Evolutionary conservation across 805 yeast genomes (phyloP), one percentile per base, ranked within the genome.

Genomic region (Pichia deserticola): DNA sequence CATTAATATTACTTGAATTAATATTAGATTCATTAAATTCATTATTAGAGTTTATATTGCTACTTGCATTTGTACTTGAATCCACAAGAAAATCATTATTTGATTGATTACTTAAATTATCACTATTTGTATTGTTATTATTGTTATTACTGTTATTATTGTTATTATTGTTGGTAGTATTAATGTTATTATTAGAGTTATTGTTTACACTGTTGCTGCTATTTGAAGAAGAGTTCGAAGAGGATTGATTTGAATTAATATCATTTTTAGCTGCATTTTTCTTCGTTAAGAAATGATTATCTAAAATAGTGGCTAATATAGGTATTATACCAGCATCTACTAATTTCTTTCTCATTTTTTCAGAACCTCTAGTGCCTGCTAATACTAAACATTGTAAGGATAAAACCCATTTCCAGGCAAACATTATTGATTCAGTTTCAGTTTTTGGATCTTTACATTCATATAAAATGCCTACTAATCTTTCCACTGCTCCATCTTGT

Each of bases 351-450:
- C 99, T 74, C 44, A 90, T 87, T 47, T 73, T 70, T 65, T 90
- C 97, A 1, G 95, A 82, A 28, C 99, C 99, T 57, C 97, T 76
- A 1, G 97, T 89, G 12, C 97, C 97, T 20, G 92, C 81, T 49
- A 89, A 75, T 1, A 92, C 95, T 49, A 92, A 70, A 63, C 97
- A 90, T 70, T 92, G 99, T 61, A 93, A 82, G 0, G 97, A 87
- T 48, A 92, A 70, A 6, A 96, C 87, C 99, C 99, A 92, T 69
- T 92, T 92, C 97, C 97, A 92, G 0, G 95, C 90, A n/a, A 54
- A 58, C 5, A 85, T 73, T 54, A 88, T 72, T 29, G 82, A 76
- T 41, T 66, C 68, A 46, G 61, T 58, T 25, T 64, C 65, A 13
- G 54, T 54, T 25, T 55, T 54, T 0, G 69, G 69, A 40, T 65